A percentile compares a stretch with the other conserved stretches of the same genome.
phyloP scores from a whole-genome alignment of 2,329 filamentous ascomycete genomes.

The Akanthomyces muscarius region DNA sequence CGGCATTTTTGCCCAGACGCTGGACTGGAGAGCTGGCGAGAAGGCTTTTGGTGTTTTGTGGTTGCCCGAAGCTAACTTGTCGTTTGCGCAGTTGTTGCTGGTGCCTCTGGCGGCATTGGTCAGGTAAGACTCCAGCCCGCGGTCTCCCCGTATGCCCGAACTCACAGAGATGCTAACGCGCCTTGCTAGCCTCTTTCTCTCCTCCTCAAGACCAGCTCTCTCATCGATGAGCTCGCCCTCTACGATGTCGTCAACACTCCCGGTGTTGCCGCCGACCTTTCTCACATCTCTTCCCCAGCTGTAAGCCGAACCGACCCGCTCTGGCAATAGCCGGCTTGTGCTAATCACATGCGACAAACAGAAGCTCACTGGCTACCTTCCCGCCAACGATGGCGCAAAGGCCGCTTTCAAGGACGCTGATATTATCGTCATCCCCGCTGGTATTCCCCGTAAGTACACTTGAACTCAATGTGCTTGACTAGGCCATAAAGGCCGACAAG shows the following conservation, averaged over 20 bases:
- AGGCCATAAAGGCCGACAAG: background rate
- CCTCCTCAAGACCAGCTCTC: slow-evolving; percentile 84
- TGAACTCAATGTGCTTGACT: background rate
- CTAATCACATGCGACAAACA: slow-evolving; percentile 31
- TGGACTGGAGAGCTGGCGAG: background rate
- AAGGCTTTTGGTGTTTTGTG: background rate
- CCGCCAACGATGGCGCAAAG: slow-evolving; percentile 80
- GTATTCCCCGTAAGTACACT: slow-evolving; percentile 78
- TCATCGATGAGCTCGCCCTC: slow-evolving; percentile 87
- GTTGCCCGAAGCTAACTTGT: slow-evolving; percentile 15
- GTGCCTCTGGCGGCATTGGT: slow-evolving; percentile 96
- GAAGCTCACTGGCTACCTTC: slow-evolving; percentile 86
- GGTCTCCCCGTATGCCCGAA: background rate
- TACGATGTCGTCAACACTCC: slow-evolving; percentile 99
- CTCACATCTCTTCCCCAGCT: slow-evolving; percentile 90
- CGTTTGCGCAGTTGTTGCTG: slow-evolving; percentile 68
- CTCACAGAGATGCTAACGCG: slow-evolving; percentile 21
- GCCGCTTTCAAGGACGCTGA: slow-evolving; percentile 87
- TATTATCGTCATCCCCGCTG: slow-evolving; percentile 94
- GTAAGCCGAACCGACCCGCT: slow-evolving; percentile 42
- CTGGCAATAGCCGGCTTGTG: background rate
- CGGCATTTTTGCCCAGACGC: background rate
- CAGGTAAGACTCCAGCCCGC: slow-evolving; percentile 57
- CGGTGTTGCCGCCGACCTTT: slow-evolving; percentile 92
- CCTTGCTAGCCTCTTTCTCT: slow-evolving; percentile 78